Evolutionary conservation across 1,284 basidiomycete species (phyloP), one percentile per base, ranked within the genome.

Genomic region (Lentinula novae-zelandiae): DNA sequence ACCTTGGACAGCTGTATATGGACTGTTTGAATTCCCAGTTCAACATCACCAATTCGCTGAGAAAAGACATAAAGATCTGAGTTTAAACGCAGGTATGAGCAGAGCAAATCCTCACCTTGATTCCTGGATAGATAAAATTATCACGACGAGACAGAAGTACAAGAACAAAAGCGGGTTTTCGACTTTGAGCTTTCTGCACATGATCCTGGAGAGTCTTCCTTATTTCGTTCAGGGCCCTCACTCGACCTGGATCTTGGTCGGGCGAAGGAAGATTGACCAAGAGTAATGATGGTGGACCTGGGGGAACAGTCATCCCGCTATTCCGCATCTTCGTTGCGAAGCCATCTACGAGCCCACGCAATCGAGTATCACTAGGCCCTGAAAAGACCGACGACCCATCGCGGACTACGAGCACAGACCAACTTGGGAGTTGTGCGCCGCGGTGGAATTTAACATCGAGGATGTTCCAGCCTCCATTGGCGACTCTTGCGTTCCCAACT

Each of bases 381-480:
- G 62, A 1, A 31, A 61, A 86, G 74, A 74, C 72, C 13, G 62
- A 61, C 0, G 50, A 48, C 4, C 78, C 75, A 17, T 89, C 87
- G 17, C 75, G 71, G 17, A 90, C 77, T 12, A 84, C 78, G 1
- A 90, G 63, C 5, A 89, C 80, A 71, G 82, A 84, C 85, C 85
- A 89, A 52, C 74, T 76, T 10, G 67, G 53, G 22, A 56, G 49
- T 1, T 60, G 64, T 0, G 76, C 84, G 0, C 82, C 81, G 2
- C 68, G 67, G 34, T 86, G 83, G 68, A 90, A 89, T 67, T 83
- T 82, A 56, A 87, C 84, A 22, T 86, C 76, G 31, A 86, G 68
- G 57, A 90, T 84, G 64, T 91, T 91, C 90, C 90, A 92, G 31
- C 81, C 80, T 0, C 85, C 90, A 44, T 86, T 81, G 31, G 66